Evolutionary conservation across 306 rosid genomes (phyloP), one percentile per base, ranked within the genome.

Genomic region (Datisca glomerata): DNA sequence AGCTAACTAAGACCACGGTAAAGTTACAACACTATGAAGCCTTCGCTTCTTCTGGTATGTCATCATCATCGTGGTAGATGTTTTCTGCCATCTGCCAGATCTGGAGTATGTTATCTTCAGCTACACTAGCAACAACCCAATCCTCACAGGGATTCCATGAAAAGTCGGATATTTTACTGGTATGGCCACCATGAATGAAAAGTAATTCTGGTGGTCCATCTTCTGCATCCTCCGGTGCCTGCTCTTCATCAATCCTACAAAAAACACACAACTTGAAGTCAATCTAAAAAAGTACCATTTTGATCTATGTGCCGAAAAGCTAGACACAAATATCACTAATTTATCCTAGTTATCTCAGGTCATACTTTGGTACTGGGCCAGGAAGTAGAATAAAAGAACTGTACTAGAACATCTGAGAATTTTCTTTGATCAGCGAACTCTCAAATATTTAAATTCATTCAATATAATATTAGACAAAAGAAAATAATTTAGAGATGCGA

Each of bases 1-100:
- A 31, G 13, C n/a, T 0, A 3, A 31, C n/a, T n/a, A n/a, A n/a
- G n/a, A n/a, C n/a, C n/a, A n/a, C n/a, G n/a, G n/a, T n/a, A n/a
- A n/a, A n/a, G 36, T 31, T 6, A 17, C 18, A 39, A 53, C 70
- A 63, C 70, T 68, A 83, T 8, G 89, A 40, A 31, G 71, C 68
- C 65, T 73, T 74, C 0, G 82, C 58, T 12, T 91, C 96, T 60
- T 91, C 94, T 3, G 87, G 96, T 40, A 91, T 67, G 70, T 91
- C 96, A 21, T 91, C 98, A 61, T 85, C 98, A 20, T 85, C 98
- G 47, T 84, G 96, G 86, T 84, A 91, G 68, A 91, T 85, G 75
- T 91, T 91, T 60, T 91, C 98, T 2, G 98, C 94, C 98, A 84
- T 91, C 78, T 91, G 98, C 98, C 98, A 91, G 66, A 91, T 81